phyloP scores from a whole-genome alignment of 371 early-diverging fungal species.

The Mucor racemosus region DNA sequence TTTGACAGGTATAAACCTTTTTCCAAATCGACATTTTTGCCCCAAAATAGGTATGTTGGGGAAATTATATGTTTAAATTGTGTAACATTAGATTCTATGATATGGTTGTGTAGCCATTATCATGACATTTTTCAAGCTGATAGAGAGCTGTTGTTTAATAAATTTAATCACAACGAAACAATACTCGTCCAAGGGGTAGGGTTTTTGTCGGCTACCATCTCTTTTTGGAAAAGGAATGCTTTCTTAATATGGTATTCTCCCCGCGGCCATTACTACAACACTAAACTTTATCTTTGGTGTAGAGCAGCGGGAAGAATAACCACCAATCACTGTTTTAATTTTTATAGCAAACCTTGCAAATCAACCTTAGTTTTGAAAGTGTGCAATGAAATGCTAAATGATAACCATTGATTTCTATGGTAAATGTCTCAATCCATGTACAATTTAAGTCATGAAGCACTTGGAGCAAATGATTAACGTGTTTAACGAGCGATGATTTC shows the following conservation, averaged over 20 bases:
- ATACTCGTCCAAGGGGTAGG: neutral
- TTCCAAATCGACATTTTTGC: conserved; percentile 7
- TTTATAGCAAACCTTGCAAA: neutral
- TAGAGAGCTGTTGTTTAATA: neutral
- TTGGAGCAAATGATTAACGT: too few species aligned
- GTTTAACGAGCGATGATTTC: too few species aligned
- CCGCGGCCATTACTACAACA: conserved; percentile 19
- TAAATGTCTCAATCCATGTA: too few species aligned
- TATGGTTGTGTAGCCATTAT: neutral
- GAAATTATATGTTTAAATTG: conserved; percentile 5
- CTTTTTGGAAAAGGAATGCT: conserved; percentile 8
- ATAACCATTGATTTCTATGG: neutral
- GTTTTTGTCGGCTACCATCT: conserved; percentile 4
- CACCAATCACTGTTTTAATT: neutral
- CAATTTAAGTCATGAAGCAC: too few species aligned
- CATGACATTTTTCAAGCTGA: neutral
- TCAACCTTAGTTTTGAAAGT: neutral
- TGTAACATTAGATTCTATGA: conserved; percentile 5
- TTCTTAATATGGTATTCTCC: conserved; percentile 20
- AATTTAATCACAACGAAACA: conserved; percentile 5
- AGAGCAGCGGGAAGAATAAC: neutral
- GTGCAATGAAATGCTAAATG: too few species aligned
- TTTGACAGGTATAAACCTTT: conserved; percentile 18
- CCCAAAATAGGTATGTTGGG: conserved; percentile 28
- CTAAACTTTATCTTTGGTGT: neutral